Percentiles rank a stretch among this genome's conserved stretches.
phyloP scores from a whole-genome alignment of 2,329 filamentous ascomycete species.

The Monilinia polystroma region DNA sequence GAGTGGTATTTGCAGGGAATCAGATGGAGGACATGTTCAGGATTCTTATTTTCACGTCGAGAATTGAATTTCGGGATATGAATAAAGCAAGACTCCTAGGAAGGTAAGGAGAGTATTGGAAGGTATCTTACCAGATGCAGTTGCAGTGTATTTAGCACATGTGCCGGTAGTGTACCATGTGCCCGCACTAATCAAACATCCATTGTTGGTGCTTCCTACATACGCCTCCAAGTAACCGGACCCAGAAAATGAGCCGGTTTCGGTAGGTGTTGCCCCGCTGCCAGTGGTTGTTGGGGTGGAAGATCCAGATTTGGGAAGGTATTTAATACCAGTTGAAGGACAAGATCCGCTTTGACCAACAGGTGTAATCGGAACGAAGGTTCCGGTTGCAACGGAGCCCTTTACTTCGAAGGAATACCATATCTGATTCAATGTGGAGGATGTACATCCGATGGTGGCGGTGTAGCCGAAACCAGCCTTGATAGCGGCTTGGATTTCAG shows the following conservation, averaged over 20 bases:
- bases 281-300: slow-evolving; percentile 48
- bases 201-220: slow-evolving; percentile 49
- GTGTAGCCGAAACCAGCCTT: slow-evolving; percentile 47
- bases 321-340: slow-evolving; percentile 56
- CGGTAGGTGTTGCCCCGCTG: slow-evolving; percentile 33
- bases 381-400: slow-evolving; percentile 51
- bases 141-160: slow-evolving; percentile 64
- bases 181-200: slow-evolving; percentile 67
- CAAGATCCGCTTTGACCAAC: slow-evolving; percentile 44
- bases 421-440: slow-evolving; percentile 49
- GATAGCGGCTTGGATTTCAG: slow-evolving; percentile 45
- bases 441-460: slow-evolving; percentile 48
- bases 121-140: slow-evolving; percentile 48
- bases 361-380: slow-evolving; percentile 45
- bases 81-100: background rate
- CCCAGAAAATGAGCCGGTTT: slow-evolving; percentile 47
- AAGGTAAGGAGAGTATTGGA: background rate
- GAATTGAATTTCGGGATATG: background rate
- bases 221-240: slow-evolving; percentile 59
- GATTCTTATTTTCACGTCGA: background rate
- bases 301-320: slow-evolving; percentile 49
- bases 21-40: background rate
- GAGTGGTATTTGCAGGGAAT: background rate
- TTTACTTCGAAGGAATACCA: slow-evolving; percentile 56
- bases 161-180: slow-evolving; percentile 67